Evolutionary conservation across 352 stramenopile species (phyloP).

Genomic region (Aphanomyces astaci): DNA sequence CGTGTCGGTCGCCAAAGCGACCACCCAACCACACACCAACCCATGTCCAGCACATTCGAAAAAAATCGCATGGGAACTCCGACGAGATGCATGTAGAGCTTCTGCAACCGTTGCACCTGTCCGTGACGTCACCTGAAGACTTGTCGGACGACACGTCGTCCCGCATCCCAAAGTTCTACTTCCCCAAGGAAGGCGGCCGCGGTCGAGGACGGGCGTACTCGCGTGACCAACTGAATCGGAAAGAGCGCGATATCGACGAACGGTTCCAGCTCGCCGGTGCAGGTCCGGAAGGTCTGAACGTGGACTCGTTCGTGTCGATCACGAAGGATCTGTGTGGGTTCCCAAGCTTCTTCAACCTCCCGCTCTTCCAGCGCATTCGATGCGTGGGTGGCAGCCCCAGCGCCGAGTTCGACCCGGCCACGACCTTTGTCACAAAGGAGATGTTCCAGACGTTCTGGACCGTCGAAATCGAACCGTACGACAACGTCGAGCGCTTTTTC

Average conservation of each 20-base stretch:
- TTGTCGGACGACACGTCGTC: not conserved
- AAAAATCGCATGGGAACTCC: constrained; percentile 12
- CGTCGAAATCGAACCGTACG: constrained; percentile 91
- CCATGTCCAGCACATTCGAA: constrained; percentile 2
- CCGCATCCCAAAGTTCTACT: constrained; percentile 65
- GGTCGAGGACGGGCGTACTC: not conserved
- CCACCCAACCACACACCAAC: constrained; percentile 58
- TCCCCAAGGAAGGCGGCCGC: constrained; percentile 46
- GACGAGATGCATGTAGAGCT: constrained; percentile 19
- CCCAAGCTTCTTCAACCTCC: constrained; percentile 97
- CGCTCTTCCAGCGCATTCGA: constrained; percentile 90
- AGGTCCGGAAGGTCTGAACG: constrained; percentile 70
- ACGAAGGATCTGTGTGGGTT: constrained; percentile 97
- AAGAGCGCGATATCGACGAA: constrained; percentile 57
- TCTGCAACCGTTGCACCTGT: constrained; percentile 19
- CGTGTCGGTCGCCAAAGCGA: constrained; percentile 58
- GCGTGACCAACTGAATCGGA: not conserved
- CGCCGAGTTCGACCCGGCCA: constrained; percentile 29
- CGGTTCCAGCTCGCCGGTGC: constrained; percentile 51
- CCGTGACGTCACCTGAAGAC: constrained; percentile 11
- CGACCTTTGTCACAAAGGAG: constrained; percentile 54
- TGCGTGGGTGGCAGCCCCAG: constrained; percentile 24
- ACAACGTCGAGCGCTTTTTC: constrained; percentile 97
- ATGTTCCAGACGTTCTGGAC: constrained; percentile 93
- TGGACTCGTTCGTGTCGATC: constrained; percentile 88